These are phyloP conservation scores for Hanseniaspora occidentalis DNA, from an alignment of 805 yeast species.

Conservation along the genomic window DNA sequence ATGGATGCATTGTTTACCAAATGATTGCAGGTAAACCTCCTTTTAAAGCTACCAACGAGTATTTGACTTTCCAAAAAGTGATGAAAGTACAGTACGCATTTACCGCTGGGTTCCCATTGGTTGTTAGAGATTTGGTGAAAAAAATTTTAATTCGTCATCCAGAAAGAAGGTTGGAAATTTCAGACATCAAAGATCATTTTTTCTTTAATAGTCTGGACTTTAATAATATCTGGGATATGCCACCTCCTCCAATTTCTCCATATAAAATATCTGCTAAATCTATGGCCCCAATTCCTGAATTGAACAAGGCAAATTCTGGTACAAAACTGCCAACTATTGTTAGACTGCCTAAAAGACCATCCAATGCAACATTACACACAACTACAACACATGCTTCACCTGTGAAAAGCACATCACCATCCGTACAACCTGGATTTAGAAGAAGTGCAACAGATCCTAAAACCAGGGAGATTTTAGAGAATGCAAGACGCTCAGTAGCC, in stretches of 20 bases:
- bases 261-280: slow-evolving; percentile 66
- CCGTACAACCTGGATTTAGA: not conserved
- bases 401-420: not conserved
- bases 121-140: slow-evolving; percentile 61
- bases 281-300: slow-evolving; percentile 61
- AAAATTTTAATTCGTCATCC: slow-evolving; percentile 55
- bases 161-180: slow-evolving; percentile 44
- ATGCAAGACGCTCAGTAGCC: slow-evolving; percentile 16
- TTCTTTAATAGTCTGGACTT: slow-evolving; percentile 50
- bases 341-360: slow-evolving; percentile 10
- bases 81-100: slow-evolving; percentile 72
- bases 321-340: slow-evolving; percentile 12
- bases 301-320: slow-evolving; percentile 20
- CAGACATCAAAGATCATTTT: slow-evolving; percentile 46
- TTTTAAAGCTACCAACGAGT: slow-evolving; percentile 73
- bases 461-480: slow-evolving; percentile 22
- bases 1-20: slow-evolving; percentile 91
- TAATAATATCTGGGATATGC: slow-evolving; percentile 41
- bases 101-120: slow-evolving; percentile 72
- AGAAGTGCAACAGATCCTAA: slow-evolving; percentile 17
- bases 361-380: slow-evolving; percentile 11
- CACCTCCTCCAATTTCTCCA: slow-evolving; percentile 57
- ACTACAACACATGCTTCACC: not conserved
- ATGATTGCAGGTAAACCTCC: slow-evolving; percentile 92
- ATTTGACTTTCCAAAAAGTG: slow-evolving; percentile 69